Evolutionary conservation across 2,329 filamentous ascomycete genomes (phyloP).

Genomic region (Aureobasidium uvarum): DNA sequence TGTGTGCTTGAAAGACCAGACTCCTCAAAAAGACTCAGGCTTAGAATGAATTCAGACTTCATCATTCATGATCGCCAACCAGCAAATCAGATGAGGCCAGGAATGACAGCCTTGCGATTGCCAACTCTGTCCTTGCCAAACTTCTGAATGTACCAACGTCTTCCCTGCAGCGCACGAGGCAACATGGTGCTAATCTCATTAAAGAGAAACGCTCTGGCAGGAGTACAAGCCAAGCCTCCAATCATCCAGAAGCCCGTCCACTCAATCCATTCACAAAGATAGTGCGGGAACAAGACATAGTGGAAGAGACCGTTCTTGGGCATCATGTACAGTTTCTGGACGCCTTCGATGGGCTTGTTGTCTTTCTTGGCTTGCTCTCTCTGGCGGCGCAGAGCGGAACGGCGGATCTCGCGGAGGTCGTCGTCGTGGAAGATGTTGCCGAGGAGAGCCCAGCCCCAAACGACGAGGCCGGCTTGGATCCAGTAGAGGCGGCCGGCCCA

Average conservation of each 20-base stretch:
- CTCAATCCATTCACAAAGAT: conserved; percentile 95
- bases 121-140: conserved; percentile 83
- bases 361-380: conserved; percentile 49
- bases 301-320: conserved; percentile 80
- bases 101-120: conserved; percentile 70
- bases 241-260: conserved; percentile 88
- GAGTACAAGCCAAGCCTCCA: conserved; percentile 62
- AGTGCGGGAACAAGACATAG: conserved; percentile 85
- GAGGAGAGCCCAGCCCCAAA: conserved; percentile 74
- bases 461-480: conserved; percentile 62
- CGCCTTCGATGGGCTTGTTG: conserved; percentile 49
- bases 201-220: conserved; percentile 75
- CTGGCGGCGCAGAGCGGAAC: conserved; percentile 63
- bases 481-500: conserved; percentile 48
- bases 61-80: not conserved
- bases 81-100: conserved; percentile 51
- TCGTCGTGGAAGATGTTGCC: conserved; percentile 90
- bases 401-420: conserved; percentile 79
- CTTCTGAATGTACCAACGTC: conserved; percentile 79
- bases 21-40: not conserved
- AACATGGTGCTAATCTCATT: conserved; percentile 92
- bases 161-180: conserved; percentile 76
- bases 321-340: conserved; percentile 82
- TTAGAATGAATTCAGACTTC: not conserved
- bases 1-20: not conserved